phyloP scores from a whole-genome alignment of 768 basidiomycete genomes.

The Phaffia australis region DNA sequence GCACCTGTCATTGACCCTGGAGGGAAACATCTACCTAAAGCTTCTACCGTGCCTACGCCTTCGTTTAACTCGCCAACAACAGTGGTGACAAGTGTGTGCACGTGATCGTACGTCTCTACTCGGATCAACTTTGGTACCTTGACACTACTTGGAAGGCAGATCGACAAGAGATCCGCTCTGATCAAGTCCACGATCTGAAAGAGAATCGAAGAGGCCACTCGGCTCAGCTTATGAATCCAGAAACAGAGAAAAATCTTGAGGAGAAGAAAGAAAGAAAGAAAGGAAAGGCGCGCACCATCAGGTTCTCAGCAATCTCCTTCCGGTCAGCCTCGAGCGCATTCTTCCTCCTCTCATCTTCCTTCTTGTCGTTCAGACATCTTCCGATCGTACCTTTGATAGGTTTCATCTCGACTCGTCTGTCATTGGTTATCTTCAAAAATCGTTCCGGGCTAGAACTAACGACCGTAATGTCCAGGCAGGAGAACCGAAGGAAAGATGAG shows the following conservation, averaged over 20 bases:
- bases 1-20: slow-evolving; percentile 98
- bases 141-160: slow-evolving; percentile 64
- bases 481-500: slow-evolving; percentile 52
- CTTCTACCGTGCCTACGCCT: slow-evolving; percentile 58
- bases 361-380: slow-evolving; percentile 40
- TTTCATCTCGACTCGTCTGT: slow-evolving; percentile 63
- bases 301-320: slow-evolving; percentile 91
- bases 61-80: slow-evolving; percentile 57
- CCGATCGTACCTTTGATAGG: slow-evolving; percentile 87
- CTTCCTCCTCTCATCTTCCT: slow-evolving; percentile 47
- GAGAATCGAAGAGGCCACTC: neutral
- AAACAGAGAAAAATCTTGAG: neutral
- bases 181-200: slow-evolving; percentile 81
- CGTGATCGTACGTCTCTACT: slow-evolving; percentile 84
- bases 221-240: neutral
- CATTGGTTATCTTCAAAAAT: slow-evolving; percentile 67
- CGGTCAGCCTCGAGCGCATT: slow-evolving; percentile 38
- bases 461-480: slow-evolving; percentile 43
- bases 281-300: slow-evolving; percentile 51
- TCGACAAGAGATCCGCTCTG: slow-evolving; percentile 76
- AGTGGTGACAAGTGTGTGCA: slow-evolving; percentile 91
- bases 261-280: neutral
- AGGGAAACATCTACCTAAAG: slow-evolving; percentile 65
- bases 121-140: slow-evolving; percentile 70
- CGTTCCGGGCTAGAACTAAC: slow-evolving; percentile 85